Evolutionary conservation across 768 basidiomycete genomes (phyloP), one percentile per base, ranked within the genome.

Genomic region (Sarcodon aspratus): DNA sequence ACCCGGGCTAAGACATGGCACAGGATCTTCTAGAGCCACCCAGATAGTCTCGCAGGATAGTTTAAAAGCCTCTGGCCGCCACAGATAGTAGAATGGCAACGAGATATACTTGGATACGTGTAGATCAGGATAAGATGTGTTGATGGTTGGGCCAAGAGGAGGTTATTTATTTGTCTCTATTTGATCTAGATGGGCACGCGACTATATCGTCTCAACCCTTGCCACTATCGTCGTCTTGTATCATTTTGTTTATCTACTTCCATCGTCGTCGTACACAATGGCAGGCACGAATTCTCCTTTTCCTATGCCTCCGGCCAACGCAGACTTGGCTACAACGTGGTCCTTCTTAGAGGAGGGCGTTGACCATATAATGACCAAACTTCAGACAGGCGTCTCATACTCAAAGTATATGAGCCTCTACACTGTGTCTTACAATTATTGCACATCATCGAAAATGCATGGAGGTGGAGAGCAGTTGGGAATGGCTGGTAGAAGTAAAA

Each of bases 351-450:
- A 90, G 64, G 87, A 92, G 52, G 82, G 82, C 45, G 84, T 91
- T 33, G 88, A 92, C 67, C 88, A 91, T 59, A 91, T 92, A 62
- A 90, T 92, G 88, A 89, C 85, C 55, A 87, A 87, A 66, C 72
- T 90, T 15, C 85, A 89, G 59, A 87, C 85, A 0, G 89, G 89
- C 52, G 84, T 92, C 47, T 89, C 89, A 17, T 89, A 87, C 67
- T 85, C 85, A 52, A 89, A 80, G 74, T 90, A 91, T 63, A 91
- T 85, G 89, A 75, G 64, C 54, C 71, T 81, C 51, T 92, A 97
- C 67, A 95, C 93, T 18, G 89, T 92, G 47, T 87, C 90, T 8
- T 98, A 99, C 74, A 97, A 98, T 70, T 98, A 95, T 64, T 99
- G 96, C 62, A 97, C 90, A 27, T 86, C 85, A 31, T 86, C 85